These are phyloP conservation scores for Isatis tinctoria DNA, from an alignment of 345 rosid genomes.

Conservation along the genomic window DNA sequence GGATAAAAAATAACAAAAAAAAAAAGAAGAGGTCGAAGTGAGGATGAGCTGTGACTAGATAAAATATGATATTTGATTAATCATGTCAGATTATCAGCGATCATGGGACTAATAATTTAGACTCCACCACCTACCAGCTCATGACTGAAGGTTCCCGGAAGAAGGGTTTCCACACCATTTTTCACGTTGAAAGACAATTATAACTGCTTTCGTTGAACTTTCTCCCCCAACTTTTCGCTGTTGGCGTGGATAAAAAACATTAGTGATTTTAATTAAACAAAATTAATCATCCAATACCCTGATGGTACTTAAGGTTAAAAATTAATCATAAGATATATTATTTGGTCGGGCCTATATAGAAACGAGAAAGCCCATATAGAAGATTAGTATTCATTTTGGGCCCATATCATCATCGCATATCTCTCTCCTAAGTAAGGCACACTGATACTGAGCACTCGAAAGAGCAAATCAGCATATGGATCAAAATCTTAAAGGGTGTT, in stretches of 20 bases:
- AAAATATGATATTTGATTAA: neutral
- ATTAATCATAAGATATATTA: too few species aligned
- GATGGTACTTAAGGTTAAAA: neutral
- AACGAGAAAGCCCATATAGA: neutral
- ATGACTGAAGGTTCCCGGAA: constrained; percentile 15
- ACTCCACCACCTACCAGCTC: constrained; percentile 5
- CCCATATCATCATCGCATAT: neutral
- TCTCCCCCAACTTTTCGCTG: neutral
- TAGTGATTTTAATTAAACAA: neutral
- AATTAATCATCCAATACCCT: neutral
- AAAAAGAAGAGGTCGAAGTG: neutral
- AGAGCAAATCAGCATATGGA: neutral
- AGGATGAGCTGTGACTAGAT: constrained; percentile 13
- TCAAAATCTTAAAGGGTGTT: too few species aligned
- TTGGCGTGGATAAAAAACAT: neutral
- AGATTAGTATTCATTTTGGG: neutral
- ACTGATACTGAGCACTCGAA: constrained; percentile 10
- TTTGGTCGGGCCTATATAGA: neutral
- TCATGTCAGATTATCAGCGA: neutral
- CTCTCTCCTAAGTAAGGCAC: neutral
- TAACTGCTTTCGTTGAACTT: neutral
- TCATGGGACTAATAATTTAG: neutral
- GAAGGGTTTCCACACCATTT: neutral
- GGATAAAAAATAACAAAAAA: too few species aligned
- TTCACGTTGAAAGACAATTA: neutral